phyloP scores from a whole-genome alignment of 1,284 basidiomycete genomes.

The Grifola frondosa region DNA sequence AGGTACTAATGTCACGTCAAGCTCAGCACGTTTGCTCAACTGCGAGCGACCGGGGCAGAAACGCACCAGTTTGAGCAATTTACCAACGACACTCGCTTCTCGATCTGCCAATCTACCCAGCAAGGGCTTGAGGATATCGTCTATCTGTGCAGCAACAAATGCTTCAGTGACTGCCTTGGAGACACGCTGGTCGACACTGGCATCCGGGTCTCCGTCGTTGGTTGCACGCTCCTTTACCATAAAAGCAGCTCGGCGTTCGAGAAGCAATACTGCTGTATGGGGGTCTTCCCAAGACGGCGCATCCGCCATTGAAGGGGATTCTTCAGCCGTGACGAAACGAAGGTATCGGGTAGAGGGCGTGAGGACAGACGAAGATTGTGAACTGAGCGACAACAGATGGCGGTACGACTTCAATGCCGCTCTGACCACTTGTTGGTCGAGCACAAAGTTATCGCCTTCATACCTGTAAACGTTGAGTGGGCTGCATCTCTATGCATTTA shows the following conservation, averaged over 20 bases:
- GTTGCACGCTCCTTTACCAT: constrained; percentile 51
- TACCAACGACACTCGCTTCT: constrained; percentile 38
- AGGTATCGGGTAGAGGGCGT: constrained; percentile 55
- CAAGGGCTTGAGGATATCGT: constrained; percentile 44
- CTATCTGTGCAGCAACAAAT: constrained; percentile 57
- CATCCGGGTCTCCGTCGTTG: constrained; percentile 42
- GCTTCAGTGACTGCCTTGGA: constrained; percentile 67
- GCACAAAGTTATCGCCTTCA: constrained; percentile 78
- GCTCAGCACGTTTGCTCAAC: not conserved
- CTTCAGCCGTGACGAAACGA: constrained; percentile 42
- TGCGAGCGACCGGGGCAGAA: not conserved
- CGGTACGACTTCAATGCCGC: constrained; percentile 62
- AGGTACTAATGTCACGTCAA: constrained; percentile 49
- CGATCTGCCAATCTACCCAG: constrained; percentile 23
- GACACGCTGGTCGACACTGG: constrained; percentile 55
- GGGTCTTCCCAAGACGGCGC: constrained; percentile 30
- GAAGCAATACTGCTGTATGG: constrained; percentile 41
- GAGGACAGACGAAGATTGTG: constrained; percentile 26
- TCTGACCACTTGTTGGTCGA: constrained; percentile 72
- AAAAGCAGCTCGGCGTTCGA: constrained; percentile 64
- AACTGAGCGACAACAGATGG: constrained; percentile 19
- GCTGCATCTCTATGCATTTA: not conserved
- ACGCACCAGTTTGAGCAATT: constrained; percentile 50
- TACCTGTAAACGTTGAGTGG: constrained; percentile 40
- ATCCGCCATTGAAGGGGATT: constrained; percentile 15